Conservation (phyloP, 106 monocot species). For the Narthecium ossifragum region DNA sequence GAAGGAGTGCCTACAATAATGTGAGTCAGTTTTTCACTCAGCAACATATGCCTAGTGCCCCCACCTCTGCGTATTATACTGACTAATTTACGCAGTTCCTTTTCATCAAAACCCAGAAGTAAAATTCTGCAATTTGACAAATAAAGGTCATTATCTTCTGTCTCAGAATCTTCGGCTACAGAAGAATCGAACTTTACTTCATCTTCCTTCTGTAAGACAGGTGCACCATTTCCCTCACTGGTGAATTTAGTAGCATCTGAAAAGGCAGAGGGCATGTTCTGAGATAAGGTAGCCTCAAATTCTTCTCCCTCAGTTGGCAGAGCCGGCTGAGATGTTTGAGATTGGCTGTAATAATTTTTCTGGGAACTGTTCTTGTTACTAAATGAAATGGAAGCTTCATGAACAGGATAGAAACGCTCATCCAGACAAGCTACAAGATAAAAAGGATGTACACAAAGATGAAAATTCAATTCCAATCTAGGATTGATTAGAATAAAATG, state of each 20-base stretch:
- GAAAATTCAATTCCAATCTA: neutral
- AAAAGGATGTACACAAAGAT: conserved; percentile 10
- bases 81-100: conserved; percentile 47
- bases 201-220: conserved; percentile 20
- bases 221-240: conserved; percentile 15
- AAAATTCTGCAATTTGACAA: conserved; percentile 73
- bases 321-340: conserved; percentile 33
- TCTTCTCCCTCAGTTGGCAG: conserved; percentile 26
- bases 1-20: conserved; percentile 82
- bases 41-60: conserved; percentile 60
- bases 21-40: conserved; percentile 86
- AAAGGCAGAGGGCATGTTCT: conserved; percentile 38
- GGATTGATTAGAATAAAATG: too few relatives aligned
- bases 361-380: conserved; percentile 29
- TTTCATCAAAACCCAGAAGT: conserved; percentile 69
- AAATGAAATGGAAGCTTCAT: conserved; percentile 31
- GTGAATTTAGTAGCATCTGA: conserved; percentile 28
- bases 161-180: conserved; percentile 85
- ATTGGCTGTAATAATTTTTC: conserved; percentile 43
- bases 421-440: conserved; percentile 77
- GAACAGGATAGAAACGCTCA: conserved; percentile 59
- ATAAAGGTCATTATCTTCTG: conserved; percentile 79
- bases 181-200: conserved; percentile 23
- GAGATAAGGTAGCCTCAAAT: conserved; percentile 38
- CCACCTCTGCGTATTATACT: conserved; percentile 84